These are phyloP conservation scores for Solanum appendiculatum DNA, from an alignment of 257 asterid species.

Conservation along the genomic window DNA sequence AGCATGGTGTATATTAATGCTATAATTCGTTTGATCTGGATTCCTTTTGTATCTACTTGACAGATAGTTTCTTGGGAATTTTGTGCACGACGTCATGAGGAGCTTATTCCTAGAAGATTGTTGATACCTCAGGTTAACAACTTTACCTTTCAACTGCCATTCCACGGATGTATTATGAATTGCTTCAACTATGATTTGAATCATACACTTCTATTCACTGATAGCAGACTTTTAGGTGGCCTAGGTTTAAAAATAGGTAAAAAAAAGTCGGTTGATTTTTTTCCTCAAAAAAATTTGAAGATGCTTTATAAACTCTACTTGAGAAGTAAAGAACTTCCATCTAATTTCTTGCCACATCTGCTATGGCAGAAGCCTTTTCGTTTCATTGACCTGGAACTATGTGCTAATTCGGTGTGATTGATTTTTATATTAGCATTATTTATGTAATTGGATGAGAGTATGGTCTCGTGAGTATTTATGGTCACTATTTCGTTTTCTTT, in stretches of 20 bases:
- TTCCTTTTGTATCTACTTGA: neutral
- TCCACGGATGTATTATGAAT: neutral
- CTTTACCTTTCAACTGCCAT: neutral
- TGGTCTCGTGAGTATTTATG: neutral
- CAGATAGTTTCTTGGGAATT: constrained; percentile 99
- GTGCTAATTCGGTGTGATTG: neutral
- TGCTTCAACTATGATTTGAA: neutral
- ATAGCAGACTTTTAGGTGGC: neutral
- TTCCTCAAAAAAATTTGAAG: neutral
- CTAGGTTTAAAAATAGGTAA: neutral
- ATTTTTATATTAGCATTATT: neutral
- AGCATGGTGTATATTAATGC: neutral
- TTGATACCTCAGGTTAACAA: constrained; percentile 76
- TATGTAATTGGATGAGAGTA: neutral
- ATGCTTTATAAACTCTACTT: no score
- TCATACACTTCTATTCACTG: neutral
- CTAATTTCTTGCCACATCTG: neutral
- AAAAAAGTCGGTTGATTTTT: no score
- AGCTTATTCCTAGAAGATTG: constrained; percentile 85
- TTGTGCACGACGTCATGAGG: constrained; percentile 98
- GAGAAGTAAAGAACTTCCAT: no score
- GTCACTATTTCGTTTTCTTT: neutral
- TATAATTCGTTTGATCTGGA: neutral
- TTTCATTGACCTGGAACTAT: neutral
- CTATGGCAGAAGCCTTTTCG: no score